Evolutionary conservation across 140 eudicot genomes (phyloP).

Genomic region (Flaveria floridana): DNA sequence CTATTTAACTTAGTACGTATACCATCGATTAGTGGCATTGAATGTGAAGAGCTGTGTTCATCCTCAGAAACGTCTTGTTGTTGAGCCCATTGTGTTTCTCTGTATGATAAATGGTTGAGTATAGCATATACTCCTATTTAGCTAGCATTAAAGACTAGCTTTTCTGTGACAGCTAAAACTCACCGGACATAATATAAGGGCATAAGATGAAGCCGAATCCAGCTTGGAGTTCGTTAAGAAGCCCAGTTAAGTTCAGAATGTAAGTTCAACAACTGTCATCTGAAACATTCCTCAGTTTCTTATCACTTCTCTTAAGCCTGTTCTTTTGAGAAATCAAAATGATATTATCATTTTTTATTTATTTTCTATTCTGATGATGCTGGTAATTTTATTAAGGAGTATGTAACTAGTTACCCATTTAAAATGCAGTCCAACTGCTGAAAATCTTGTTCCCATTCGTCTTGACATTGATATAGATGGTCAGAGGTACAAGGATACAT

Average conservation of each 20-base stretch:
- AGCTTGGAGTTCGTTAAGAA: conserved; percentile 52
- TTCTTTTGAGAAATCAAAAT: not conserved
- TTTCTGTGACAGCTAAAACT: conserved; percentile 14
- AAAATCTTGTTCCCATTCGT: conserved; percentile 86
- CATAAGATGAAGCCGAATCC: conserved; percentile 58
- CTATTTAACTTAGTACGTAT: not conserved
- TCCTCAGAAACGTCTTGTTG: not conserved
- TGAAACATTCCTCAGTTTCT: not conserved
- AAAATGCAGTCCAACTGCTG: conserved; percentile 79
- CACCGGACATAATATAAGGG: not conserved
- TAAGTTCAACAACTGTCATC: conserved; percentile 31
- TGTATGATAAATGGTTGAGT: not conserved
- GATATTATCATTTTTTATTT: not conserved
- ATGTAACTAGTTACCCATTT: conserved; percentile 1
- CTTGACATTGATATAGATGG: conserved; percentile 89
- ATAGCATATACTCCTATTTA: not conserved
- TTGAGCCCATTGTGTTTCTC: not conserved
- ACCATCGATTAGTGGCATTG: not conserved
- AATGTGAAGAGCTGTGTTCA: not conserved
- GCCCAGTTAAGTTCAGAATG: conserved; percentile 89
- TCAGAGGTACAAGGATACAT: conserved; percentile 79
- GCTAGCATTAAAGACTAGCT: not conserved
- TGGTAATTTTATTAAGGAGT: not conserved
- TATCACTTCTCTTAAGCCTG: not conserved
- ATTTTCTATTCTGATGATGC: not conserved